These are phyloP conservation scores for Myriosclerotinia scirpicola DNA, from an alignment of 2,329 filamentous ascomycete genomes.

Conservation along the genomic window DNA sequence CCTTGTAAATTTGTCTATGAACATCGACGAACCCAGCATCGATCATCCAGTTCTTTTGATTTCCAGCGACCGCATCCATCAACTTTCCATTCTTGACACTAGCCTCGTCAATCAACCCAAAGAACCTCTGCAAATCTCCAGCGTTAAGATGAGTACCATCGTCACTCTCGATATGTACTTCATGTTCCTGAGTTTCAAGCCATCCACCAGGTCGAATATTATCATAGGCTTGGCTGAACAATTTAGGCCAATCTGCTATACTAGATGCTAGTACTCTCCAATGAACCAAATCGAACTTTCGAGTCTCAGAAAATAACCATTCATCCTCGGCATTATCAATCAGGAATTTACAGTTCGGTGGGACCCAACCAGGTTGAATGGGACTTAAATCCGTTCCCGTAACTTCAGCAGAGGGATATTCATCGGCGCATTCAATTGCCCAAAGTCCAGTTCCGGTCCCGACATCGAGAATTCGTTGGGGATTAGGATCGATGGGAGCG, in stretches of 20 bases:
- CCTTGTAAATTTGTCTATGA: conserved; percentile 21
- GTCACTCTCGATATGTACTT: conserved; percentile 50
- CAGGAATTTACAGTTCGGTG: conserved; percentile 59
- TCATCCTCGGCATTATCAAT: conserved; percentile 63
- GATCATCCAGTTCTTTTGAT: conserved; percentile 43
- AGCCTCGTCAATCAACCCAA: conserved; percentile 48
- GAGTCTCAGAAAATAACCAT: conserved; percentile 51
- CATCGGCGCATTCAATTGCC: conserved; percentile 59
- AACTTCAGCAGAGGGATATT: conserved; percentile 48
- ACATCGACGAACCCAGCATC: conserved; percentile 55
- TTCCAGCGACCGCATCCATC: conserved; percentile 45
- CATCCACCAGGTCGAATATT: conserved; percentile 55
- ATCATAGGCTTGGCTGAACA: conserved; percentile 49
- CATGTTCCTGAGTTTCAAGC: conserved; percentile 56
- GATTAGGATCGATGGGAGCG: conserved; percentile 50
- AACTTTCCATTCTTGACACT: conserved; percentile 49
- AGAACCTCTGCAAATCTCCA: conserved; percentile 50
- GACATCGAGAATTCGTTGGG: conserved; percentile 55
- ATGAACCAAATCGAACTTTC: conserved; percentile 59
- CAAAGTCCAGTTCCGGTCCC: conserved; percentile 60
- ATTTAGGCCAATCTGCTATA: conserved; percentile 54
- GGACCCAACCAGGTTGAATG: conserved; percentile 58
- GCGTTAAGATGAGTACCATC: conserved; percentile 44
- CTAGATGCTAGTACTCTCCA: conserved; percentile 57
- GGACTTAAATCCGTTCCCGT: conserved; percentile 58